These are phyloP conservation scores for Macaranga tanarius DNA, from an alignment of 441 rosid genomes.

Conservation along the genomic window DNA sequence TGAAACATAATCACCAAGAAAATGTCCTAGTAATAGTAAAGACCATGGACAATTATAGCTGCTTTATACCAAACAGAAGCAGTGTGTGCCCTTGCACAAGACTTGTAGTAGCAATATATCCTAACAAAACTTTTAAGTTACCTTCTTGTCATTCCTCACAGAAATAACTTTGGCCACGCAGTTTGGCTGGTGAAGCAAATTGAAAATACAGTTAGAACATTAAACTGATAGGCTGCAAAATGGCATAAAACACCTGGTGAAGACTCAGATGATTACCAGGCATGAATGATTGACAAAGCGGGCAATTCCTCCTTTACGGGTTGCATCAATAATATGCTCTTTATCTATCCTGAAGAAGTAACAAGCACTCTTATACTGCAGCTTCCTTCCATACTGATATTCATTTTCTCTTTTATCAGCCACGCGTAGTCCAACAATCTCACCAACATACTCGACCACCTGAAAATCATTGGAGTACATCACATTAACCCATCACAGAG, in stretches of 20 bases:
- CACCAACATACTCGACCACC: conserved; percentile 66
- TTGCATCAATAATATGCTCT: conserved; percentile 63
- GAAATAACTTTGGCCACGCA: conserved; percentile 60
- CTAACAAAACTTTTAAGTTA: conserved; percentile 20
- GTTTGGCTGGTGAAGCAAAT: conserved; percentile 47
- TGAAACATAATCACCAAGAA: neutral
- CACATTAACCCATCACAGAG: conserved; percentile 23
- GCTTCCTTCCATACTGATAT: conserved; percentile 48
- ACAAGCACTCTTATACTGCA: conserved; percentile 60
- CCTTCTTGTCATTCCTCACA: conserved; percentile 57
- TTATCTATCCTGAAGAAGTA: conserved; percentile 65
- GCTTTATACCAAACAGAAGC: neutral
- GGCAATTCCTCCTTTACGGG: conserved; percentile 57
- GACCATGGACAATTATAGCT: neutral
- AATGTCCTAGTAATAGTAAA: neutral
- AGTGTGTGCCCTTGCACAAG: neutral
- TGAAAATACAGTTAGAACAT: conserved; percentile 17
- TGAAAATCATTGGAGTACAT: conserved; percentile 18
- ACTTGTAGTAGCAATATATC: neutral
- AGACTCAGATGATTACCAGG: conserved; percentile 34
- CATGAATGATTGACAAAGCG: conserved; percentile 69
- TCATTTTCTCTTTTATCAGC: conserved; percentile 57
- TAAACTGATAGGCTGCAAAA: neutral
- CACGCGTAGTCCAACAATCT: conserved; percentile 51
- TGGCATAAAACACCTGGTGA: neutral